Conservation (phyloP, 2,329 filamentous ascomycete genomes). For the Fusarium coicis region DNA sequence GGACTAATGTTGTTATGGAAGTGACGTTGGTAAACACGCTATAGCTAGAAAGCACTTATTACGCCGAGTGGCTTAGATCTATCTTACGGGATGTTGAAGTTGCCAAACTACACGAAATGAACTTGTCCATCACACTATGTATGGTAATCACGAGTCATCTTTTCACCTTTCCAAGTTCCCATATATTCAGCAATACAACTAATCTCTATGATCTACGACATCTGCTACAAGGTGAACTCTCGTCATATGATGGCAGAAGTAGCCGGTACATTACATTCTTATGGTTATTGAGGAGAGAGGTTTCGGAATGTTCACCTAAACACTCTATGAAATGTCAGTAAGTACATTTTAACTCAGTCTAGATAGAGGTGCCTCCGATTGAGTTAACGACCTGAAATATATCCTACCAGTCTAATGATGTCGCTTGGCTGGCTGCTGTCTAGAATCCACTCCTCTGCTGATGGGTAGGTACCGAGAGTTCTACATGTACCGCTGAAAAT, state of each 20-base stretch:
- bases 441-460: neutral
- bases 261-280: too few species aligned
- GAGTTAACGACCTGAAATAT: fast-evolving
- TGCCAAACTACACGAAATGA: too few species aligned
- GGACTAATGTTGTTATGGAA: neutral
- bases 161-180: neutral
- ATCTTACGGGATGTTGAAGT: neutral
- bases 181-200: neutral
- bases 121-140: neutral
- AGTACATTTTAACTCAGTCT: neutral
- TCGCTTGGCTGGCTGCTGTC: neutral
- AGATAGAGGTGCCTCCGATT: neutral
- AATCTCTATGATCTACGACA: neutral
- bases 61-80: neutral
- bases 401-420: too few species aligned
- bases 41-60: neutral
- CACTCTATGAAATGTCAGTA: fast-evolving
- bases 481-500: neutral
- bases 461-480: neutral
- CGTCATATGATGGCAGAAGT: neutral
- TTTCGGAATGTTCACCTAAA: neutral
- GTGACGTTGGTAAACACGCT: neutral
- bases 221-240: fast-evolving
- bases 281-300: too few species aligned
- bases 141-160: neutral